Conservation (phyloP, 139 green algal species). For the Chlamydomonas asymmetrica region DNA sequence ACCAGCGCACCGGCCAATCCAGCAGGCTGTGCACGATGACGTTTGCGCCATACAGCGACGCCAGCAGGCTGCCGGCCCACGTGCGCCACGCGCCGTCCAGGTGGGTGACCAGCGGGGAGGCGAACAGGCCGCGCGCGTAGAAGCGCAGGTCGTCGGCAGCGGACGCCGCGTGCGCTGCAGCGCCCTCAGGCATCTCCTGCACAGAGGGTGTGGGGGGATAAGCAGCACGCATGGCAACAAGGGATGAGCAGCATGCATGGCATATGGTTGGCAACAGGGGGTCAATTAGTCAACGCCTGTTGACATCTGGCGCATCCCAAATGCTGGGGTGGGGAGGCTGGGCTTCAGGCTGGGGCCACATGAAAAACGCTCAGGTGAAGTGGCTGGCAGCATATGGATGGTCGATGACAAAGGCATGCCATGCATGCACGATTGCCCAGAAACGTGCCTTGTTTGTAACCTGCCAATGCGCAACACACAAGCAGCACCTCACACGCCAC, state of each 20-base stretch:
- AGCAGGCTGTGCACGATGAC: conserved; percentile 12
- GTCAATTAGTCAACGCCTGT: no score
- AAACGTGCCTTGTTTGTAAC: no score
- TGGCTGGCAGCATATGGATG: no score
- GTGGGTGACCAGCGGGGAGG: conserved; percentile 11
- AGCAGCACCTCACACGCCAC: conserved; percentile 1
- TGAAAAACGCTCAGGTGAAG: no score
- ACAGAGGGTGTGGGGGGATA: not conserved
- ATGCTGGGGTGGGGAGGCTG: no score
- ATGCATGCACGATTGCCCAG: no score
- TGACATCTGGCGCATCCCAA: no score
- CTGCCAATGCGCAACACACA: no score
- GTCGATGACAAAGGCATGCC: no score
- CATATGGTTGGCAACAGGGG: no score
- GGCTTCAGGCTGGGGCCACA: no score
- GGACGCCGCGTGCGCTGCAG: not conserved
- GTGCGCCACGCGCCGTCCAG: conserved; percentile 13
- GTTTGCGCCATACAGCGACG: conserved; percentile 1
- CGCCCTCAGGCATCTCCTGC: not conserved
- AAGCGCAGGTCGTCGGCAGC: conserved; percentile 29
- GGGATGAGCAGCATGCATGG: not conserved
- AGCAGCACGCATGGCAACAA: not conserved
- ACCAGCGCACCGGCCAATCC: conserved; percentile 25
- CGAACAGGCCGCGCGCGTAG: conserved; percentile 35
- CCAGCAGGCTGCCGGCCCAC: not conserved